These are phyloP conservation scores for Candida sanyiensis DNA, from an alignment of 805 yeast genomes.

Conservation along the genomic window DNA sequence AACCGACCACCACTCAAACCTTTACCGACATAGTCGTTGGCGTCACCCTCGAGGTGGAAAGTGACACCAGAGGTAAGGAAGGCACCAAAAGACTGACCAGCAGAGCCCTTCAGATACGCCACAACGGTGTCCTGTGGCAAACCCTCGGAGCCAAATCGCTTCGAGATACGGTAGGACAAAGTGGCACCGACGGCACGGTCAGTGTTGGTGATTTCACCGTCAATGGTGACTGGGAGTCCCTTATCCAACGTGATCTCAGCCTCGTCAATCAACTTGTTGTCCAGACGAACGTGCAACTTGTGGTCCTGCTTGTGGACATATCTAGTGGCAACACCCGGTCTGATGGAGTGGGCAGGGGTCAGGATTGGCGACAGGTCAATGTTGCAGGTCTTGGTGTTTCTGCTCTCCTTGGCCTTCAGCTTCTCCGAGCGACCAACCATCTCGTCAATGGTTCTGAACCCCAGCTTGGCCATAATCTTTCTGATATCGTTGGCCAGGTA, in stretches of 20 bases:
- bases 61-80: slow-evolving; percentile 95
- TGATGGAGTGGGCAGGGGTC: slow-evolving; percentile 93
- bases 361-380: slow-evolving; percentile 88
- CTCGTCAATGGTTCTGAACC: slow-evolving; percentile 93
- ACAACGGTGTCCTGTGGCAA: slow-evolving; percentile 95
- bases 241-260: slow-evolving; percentile 91
- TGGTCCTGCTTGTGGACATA: slow-evolving; percentile 93
- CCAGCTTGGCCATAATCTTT: slow-evolving; percentile 87
- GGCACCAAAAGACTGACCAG: slow-evolving; percentile 99
- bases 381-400: slow-evolving; percentile 86
- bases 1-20: slow-evolving; percentile 95
- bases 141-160: slow-evolving; percentile 87
- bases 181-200: slow-evolving; percentile 97
- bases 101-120: slow-evolving; percentile 85
- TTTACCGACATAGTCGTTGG: slow-evolving; percentile 96
- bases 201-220: slow-evolving; percentile 88
- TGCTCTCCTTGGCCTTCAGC: slow-evolving; percentile 77
- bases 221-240: slow-evolving; percentile 94
- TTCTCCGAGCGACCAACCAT: slow-evolving; percentile 98
- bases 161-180: slow-evolving; percentile 87
- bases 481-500: slow-evolving; percentile 91
- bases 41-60: slow-evolving; percentile 92
- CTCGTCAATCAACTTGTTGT: slow-evolving; percentile 93
- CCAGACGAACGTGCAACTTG: slow-evolving; percentile 85
- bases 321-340: slow-evolving; percentile 95